phyloP scores from a whole-genome alignment of 2,329 filamentous ascomycete genomes.

The Colletotrichum brevisporum region DNA sequence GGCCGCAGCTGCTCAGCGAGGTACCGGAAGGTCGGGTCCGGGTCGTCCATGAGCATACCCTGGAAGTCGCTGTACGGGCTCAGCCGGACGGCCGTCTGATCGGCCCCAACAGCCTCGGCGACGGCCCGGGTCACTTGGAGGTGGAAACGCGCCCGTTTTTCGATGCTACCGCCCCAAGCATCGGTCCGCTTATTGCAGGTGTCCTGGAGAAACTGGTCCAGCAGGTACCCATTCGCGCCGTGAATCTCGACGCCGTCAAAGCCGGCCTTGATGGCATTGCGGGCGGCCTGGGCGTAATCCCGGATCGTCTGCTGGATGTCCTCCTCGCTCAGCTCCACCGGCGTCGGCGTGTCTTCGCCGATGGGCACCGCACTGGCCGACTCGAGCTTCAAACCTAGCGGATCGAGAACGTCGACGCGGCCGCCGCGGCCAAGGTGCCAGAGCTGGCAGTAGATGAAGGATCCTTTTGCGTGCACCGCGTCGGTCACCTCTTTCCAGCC shows the following conservation, averaged over 20 bases:
- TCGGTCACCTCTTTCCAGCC: conserved; percentile 74
- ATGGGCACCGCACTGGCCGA: conserved; percentile 58
- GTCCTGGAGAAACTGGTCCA: conserved; percentile 73
- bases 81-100: conserved; percentile 67
- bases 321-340: conserved; percentile 74
- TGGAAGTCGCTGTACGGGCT: conserved; percentile 72
- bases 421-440: conserved; percentile 74
- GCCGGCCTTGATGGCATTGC: conserved; percentile 72
- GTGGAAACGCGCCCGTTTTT: conserved; percentile 66
- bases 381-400: conserved; percentile 64
- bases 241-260: conserved; percentile 78
- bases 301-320: conserved; percentile 76
- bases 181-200: conserved; percentile 67
- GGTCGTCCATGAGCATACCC: conserved; percentile 71
- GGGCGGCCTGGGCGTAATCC: conserved; percentile 69
- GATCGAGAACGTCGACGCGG: conserved; percentile 47
- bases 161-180: conserved; percentile 66
- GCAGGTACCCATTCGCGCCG: conserved; percentile 72
- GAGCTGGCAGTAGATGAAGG: conserved; percentile 74
- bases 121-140: conserved; percentile 63
- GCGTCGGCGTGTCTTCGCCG: conserved; percentile 64
- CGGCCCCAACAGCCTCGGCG: conserved; percentile 60
- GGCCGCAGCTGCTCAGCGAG: conserved; percentile 64
- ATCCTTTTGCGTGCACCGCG: conserved; percentile 73
- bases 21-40: conserved; percentile 70